These are phyloP conservation scores for Melanomma pulvis-pyrius DNA, from an alignment of 495 filamentous ascomycete genomes.

Conservation along the genomic window DNA sequence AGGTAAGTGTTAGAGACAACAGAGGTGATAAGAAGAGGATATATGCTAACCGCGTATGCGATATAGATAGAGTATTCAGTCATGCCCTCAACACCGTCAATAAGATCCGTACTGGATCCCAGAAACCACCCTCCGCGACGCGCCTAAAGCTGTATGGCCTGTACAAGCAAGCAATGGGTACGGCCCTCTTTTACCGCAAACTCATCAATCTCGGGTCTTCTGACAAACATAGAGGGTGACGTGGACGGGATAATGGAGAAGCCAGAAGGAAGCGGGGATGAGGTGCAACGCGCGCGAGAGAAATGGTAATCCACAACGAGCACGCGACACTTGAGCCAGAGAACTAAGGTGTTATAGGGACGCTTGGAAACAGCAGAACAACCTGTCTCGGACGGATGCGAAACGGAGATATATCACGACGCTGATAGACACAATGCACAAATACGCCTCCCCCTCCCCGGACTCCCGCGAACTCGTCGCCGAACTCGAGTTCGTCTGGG, in stretches of 20 bases:
- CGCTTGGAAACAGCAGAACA: constrained; percentile 86
- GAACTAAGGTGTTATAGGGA: constrained; percentile 56
- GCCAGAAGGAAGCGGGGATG: constrained; percentile 61
- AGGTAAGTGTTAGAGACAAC: constrained; percentile 20
- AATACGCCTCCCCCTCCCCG: constrained; percentile 78
- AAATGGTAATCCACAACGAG: constrained; percentile 56
- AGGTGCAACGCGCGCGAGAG: constrained; percentile 59
- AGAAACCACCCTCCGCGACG: constrained; percentile 80
- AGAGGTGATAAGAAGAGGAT: neutral
- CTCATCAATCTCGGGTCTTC: neutral
- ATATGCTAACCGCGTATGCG: neutral
- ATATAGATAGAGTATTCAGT: constrained; percentile 90
- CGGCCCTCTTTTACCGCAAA: neutral
- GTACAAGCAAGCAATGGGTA: constrained; percentile 96
- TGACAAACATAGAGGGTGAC: constrained; percentile 70
- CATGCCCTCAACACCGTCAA: constrained; percentile 98
- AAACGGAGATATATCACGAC: constrained; percentile 92
- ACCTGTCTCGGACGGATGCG: constrained; percentile 82
- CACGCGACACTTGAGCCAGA: constrained; percentile 21
- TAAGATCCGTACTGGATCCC: constrained; percentile 89
- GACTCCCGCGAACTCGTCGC: constrained; percentile 84
- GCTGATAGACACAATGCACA: constrained; percentile 94
- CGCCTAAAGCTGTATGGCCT: constrained; percentile 92
- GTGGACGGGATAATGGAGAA: constrained; percentile 90
- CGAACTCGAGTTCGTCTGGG: constrained; percentile 99